Evolutionary conservation across 306 rosid species (phyloP), one percentile per base, ranked within the genome.

Genomic region (Fragaria vesca): DNA sequence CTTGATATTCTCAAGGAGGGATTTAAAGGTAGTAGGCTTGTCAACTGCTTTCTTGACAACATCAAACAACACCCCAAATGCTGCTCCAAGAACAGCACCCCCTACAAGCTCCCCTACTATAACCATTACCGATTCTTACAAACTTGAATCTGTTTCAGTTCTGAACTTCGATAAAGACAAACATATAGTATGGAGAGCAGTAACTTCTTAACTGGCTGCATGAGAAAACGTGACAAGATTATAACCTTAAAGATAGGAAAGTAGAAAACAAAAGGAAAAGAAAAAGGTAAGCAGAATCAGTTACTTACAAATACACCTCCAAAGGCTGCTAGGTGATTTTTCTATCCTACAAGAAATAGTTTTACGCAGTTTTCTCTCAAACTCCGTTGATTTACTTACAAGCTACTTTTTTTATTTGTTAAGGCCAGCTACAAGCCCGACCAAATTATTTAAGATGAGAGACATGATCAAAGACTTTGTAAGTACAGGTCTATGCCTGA

Each of bases 61-160:
- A 58, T 58, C 65, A 58, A 24, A 58, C 17, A 58, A 58, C 32
- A 24, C 15, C 5, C 65, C 65, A 58, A 58, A 58, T 11, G 65
- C 65, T 21, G 65, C 65, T 57, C 63, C 63, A 57, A 57, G 63
- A 57, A 21, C 63, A 21, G 63, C 70, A 65, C n/a, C 70, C 20
- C 71, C 71, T 34, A 66, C 24, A 58, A 58, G 26, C 3, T 66
- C 47, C 45, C 48, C 48, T 17, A 34, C 47, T 8, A 66, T 38
- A 66, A 34, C 46, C 47, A 58, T 58, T 66, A 36, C 43, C 18
- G 24, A 36, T 1, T 16, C 26, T 58, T 58, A 12, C 13, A 10
- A 21, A 2, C 15, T 57, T 9, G 63, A 20, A 21, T 8, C 2
- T 11, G 4, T n/a, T 55, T 55, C 30, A 55, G n/a, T 7, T 48